Evolutionary conservation across 225 moss, liverwort and hornwort genomes (phyloP).

Genomic region (Marchantia polymorpha): DNA sequence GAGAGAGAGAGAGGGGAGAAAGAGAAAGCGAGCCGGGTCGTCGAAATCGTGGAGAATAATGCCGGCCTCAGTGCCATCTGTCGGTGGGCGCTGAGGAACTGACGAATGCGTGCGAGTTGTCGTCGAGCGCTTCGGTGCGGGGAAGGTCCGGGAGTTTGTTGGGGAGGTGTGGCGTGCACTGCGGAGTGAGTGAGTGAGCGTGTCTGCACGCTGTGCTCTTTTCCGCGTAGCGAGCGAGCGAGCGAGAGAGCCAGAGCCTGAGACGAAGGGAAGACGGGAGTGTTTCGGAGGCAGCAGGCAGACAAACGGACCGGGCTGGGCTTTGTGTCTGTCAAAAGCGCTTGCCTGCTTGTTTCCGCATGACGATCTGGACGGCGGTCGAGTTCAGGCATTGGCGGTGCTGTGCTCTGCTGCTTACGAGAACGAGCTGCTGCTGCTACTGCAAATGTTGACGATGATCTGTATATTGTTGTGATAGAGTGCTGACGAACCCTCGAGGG

Average conservation of each 20-base stretch:
- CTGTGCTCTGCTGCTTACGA: not conserved
- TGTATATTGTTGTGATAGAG: too few relatives aligned
- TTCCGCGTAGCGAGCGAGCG: not conserved
- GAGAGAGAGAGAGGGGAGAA: not conserved
- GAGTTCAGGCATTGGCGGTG: not conserved
- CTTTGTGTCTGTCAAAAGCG: not conserved
- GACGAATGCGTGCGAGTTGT: conserved; percentile 8
- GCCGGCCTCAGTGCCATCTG: not conserved
- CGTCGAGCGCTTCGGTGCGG: not conserved
- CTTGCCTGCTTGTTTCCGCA: not conserved
- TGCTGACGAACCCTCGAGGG: not conserved
- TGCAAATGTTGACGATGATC: not conserved
- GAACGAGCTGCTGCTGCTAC: not conserved
- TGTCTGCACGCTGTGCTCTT: not conserved
- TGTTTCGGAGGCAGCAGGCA: too few relatives aligned
- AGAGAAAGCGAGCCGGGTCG: not conserved
- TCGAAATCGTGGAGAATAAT: conserved; percentile 17
- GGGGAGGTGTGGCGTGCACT: not conserved
- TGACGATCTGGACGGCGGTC: conserved; percentile 3
- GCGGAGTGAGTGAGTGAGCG: not conserved
- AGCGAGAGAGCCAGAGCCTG: not conserved
- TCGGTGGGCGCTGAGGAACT: conserved; percentile 1
- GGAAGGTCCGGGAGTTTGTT: not conserved
- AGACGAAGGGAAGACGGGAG: too few relatives aligned
- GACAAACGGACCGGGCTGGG: not conserved